Conservation (phyloP, 1,139 yeast genomes). For the Yamadazyma mexicana region DNA sequence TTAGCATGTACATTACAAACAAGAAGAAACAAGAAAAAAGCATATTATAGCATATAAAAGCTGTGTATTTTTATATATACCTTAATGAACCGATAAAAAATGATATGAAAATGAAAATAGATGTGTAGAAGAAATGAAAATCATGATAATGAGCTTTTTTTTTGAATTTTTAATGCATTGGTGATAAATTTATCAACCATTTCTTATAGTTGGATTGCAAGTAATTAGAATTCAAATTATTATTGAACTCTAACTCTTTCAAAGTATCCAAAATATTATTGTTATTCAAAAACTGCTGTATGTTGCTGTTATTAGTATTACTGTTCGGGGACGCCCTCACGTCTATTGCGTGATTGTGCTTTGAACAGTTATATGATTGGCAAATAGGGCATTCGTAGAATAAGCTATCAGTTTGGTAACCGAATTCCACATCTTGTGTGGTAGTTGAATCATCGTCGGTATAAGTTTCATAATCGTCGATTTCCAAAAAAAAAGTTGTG, state of each 20-base stretch:
- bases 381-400: constrained; percentile 17
- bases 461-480: constrained; percentile 1
- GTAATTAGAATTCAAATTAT: constrained; percentile 13
- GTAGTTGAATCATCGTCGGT: background rate
- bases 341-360: constrained; percentile 1
- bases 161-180: constrained; percentile 10
- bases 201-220: constrained; percentile 26
- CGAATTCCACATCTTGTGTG: background rate
- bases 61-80: background rate
- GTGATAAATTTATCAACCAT: constrained; percentile 24
- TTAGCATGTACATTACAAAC: constrained; percentile 2
- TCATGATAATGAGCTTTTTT: too few relatives aligned
- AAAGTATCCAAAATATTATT: constrained; percentile 8
- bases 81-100: background rate
- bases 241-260: constrained; percentile 6
- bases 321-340: background rate
- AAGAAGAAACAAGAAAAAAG: too few relatives aligned
- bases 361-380: constrained; percentile 6
- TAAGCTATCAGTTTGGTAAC: constrained; percentile 1
- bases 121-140: background rate
- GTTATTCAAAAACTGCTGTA: constrained; percentile 4
- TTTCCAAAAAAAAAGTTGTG: constrained; percentile 4
- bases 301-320: too few relatives aligned
- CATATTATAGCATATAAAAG: background rate
- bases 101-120: background rate